Conservation (phyloP, 805 yeast genomes). For the Tetrapisispora arboricola region DNA sequence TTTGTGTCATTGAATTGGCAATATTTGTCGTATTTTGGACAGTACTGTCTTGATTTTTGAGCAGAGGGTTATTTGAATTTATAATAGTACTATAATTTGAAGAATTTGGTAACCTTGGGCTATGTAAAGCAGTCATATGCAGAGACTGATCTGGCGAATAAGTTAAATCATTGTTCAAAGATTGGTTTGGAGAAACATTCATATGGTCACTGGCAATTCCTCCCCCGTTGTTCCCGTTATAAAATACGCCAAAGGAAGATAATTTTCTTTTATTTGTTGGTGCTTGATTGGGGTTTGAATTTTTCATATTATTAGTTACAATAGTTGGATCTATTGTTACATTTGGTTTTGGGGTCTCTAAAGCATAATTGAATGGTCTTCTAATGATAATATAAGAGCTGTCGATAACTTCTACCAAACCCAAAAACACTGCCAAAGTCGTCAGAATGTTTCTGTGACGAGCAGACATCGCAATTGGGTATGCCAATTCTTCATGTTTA, state of each 20-base stretch:
- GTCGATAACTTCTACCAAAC: slow-evolving; percentile 56
- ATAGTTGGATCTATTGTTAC: neutral
- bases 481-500: slow-evolving; percentile 55
- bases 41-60: slow-evolving; percentile 19
- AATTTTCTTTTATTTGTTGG: neutral
- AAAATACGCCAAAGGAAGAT: neutral
- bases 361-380: slow-evolving; percentile 22
- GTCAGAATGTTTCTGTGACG: slow-evolving; percentile 55
- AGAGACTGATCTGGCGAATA: neutral
- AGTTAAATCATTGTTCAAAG: neutral
- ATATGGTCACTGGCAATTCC: neutral
- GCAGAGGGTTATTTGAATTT: slow-evolving; percentile 20
- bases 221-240: neutral
- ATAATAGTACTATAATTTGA: slow-evolving; percentile 4
- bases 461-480: slow-evolving; percentile 50
- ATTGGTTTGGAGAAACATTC: neutral
- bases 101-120: slow-evolving; percentile 26
- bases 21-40: neutral
- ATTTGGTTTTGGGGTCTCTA: neutral
- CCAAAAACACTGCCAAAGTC: slow-evolving; percentile 55
- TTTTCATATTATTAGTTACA: neutral
- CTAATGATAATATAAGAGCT: slow-evolving; percentile 54
- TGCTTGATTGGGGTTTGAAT: neutral
- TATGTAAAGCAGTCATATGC: neutral
- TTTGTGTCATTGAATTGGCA: neutral